These are phyloP conservation scores for Microsporum ferrugineum DNA, from an alignment of 2,329 filamentous ascomycete genomes.

Conservation along the genomic window DNA sequence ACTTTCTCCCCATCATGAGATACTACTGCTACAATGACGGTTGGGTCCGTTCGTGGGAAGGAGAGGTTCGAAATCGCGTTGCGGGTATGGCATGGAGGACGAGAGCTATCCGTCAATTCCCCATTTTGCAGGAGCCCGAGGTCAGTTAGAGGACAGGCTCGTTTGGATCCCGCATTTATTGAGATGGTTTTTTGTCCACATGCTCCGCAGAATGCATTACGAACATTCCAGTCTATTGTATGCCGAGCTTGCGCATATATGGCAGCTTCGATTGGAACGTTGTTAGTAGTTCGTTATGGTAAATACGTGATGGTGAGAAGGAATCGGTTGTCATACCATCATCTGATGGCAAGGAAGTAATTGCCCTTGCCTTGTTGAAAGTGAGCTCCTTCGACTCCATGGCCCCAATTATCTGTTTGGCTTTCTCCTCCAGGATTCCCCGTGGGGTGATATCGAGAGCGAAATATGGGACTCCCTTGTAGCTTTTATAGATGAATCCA, in stretches of 20 bases:
- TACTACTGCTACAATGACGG: constrained; percentile 88
- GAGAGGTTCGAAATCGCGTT: constrained; percentile 78
- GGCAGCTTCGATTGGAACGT: constrained; percentile 49
- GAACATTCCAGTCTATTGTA: constrained; percentile 84
- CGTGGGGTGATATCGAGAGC: constrained; percentile 76
- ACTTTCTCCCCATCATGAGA: constrained; percentile 65
- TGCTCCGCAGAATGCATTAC: constrained; percentile 82
- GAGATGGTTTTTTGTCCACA: constrained; percentile 70
- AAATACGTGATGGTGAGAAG: background rate
- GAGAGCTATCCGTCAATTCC: constrained; percentile 25
- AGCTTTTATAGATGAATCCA: constrained; percentile 42
- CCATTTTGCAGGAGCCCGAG: constrained; percentile 23
- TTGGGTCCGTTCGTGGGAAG: constrained; percentile 87
- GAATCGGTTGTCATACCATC: constrained; percentile 41
- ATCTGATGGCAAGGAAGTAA: constrained; percentile 48
- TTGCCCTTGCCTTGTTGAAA: constrained; percentile 57
- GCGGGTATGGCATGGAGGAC: constrained; percentile 66
- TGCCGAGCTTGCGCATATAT: constrained; percentile 83
- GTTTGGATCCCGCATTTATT: constrained; percentile 35
- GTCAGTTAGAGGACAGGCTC: constrained; percentile 35
- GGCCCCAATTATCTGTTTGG: constrained; percentile 48
- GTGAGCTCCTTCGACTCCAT: constrained; percentile 51
- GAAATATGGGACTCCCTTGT: constrained; percentile 73
- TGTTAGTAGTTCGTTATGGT: too few relatives aligned
- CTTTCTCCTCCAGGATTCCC: constrained; percentile 48